Evolutionary conservation across 225 moss, liverwort and hornwort species (phyloP).

Genomic region (Climacium dendroides): DNA sequence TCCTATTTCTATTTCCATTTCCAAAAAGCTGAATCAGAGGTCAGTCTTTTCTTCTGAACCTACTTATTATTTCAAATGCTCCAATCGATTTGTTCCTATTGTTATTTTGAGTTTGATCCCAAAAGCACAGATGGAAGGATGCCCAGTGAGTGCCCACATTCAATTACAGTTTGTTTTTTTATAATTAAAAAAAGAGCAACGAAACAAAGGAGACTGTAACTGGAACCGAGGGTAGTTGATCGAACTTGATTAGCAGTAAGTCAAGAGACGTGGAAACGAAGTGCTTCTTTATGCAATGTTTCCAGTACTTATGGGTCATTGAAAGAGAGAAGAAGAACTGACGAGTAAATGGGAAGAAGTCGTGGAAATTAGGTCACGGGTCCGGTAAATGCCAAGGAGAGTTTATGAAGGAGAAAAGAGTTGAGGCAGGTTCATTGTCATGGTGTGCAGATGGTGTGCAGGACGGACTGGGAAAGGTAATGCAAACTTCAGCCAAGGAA

Average conservation of each 20-base stretch:
- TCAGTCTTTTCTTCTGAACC: background rate
- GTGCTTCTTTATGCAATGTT: background rate
- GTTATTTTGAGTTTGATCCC: background rate
- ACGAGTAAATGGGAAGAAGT: background rate
- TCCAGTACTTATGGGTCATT: background rate
- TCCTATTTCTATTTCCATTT: too few relatives aligned
- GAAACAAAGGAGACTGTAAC: too few relatives aligned
- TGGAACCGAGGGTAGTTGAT: background rate
- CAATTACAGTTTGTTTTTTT: background rate
- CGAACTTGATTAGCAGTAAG: too few relatives aligned
- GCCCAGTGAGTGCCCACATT: background rate
- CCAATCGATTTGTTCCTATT: background rate
- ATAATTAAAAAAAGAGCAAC: too few relatives aligned
- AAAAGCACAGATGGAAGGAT: too few relatives aligned
- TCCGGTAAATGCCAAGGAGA: background rate
- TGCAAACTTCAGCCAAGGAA: background rate
- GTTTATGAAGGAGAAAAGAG: background rate
- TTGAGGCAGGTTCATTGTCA: background rate
- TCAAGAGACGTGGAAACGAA: background rate
- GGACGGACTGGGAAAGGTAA: background rate
- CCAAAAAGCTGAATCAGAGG: background rate
- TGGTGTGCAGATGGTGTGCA: background rate
- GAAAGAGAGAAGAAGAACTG: background rate
- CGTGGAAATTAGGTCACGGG: background rate
- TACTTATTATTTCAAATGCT: background rate